phyloP scores from a whole-genome alignment of 192 early-diverging fungal species.

The Pilobolus umbonatus region DNA sequence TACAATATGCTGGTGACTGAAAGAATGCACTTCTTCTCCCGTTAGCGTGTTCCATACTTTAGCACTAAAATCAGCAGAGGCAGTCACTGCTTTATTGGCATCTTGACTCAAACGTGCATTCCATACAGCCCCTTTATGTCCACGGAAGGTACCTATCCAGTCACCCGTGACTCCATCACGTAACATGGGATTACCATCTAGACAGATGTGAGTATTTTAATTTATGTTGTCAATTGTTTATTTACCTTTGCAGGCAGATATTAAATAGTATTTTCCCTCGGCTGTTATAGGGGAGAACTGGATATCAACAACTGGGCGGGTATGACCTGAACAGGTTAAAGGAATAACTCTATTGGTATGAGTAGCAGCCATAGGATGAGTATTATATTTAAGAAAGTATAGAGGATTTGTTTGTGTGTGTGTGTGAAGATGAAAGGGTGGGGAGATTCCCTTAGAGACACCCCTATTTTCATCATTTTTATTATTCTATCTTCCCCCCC shows the following conservation, averaged over 20 bases:
- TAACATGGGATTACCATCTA: constrained; percentile 83
- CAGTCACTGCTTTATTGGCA: constrained; percentile 79
- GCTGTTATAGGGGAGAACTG: constrained; percentile 70
- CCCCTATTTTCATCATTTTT: too few relatives aligned
- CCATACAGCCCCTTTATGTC: constrained; percentile 94
- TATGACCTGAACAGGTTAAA: constrained; percentile 86
- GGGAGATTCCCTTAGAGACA: too few relatives aligned
- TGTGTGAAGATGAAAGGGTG: not conserved
- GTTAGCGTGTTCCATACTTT: constrained; percentile 84
- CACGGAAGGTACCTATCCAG: constrained; percentile 89
- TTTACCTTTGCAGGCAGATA: constrained; percentile 84
- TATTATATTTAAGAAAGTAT: not conserved
- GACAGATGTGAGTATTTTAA: not conserved
- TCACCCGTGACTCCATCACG: constrained; percentile 85
- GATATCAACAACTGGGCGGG: constrained; percentile 86
- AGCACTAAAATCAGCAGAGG: constrained; percentile 90
- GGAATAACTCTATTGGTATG: constrained; percentile 50
- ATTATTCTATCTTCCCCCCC: too few relatives aligned
- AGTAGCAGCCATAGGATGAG: not conserved
- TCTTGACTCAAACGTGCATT: constrained; percentile 72
- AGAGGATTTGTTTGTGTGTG: not conserved
- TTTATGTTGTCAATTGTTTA: not conserved
- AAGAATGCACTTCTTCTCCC: constrained; percentile 64
- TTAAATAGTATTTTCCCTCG: constrained; percentile 73
- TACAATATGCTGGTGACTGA: constrained; percentile 80